Conservation (phyloP, 371 early-diverging fungal species). For the Vairimorpha ceranae region DNA sequence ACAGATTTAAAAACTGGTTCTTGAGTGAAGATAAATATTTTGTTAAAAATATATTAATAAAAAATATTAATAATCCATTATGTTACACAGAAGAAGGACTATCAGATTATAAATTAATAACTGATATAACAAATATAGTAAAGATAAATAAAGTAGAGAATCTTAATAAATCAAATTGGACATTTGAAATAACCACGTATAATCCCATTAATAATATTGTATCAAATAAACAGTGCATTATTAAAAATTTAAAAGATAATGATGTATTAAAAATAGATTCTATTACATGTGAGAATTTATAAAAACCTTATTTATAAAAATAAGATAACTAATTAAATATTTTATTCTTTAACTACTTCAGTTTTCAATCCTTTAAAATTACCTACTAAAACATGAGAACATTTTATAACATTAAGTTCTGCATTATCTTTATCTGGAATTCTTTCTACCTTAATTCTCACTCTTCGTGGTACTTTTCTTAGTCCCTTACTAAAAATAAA, state of each 20-base stretch:
- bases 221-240: background rate
- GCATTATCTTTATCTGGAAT: slow-evolving; percentile 24
- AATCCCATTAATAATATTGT: background rate
- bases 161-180: background rate
- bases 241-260: background rate
- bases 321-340: background rate
- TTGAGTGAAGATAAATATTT: background rate
- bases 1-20: background rate
- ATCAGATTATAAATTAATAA: background rate
- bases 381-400: slow-evolving; percentile 34
- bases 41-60: background rate
- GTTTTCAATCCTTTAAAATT: slow-evolving; percentile 43
- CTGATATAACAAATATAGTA: background rate
- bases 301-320: background rate
- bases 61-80: background rate
- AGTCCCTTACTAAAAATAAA: slow-evolving; percentile 28
- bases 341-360: slow-evolving; percentile 38
- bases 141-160: background rate
- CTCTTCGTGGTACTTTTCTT: slow-evolving; percentile 35
- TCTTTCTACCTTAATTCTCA: slow-evolving; percentile 40
- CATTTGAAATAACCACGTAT: background rate
- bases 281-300: background rate
- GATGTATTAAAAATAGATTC: background rate
- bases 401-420: slow-evolving; percentile 24
- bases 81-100: slow-evolving; percentile 2